These are phyloP conservation scores for Phytophthora constricta DNA, from an alignment of 352 stramenopile species.

Conservation along the genomic window DNA sequence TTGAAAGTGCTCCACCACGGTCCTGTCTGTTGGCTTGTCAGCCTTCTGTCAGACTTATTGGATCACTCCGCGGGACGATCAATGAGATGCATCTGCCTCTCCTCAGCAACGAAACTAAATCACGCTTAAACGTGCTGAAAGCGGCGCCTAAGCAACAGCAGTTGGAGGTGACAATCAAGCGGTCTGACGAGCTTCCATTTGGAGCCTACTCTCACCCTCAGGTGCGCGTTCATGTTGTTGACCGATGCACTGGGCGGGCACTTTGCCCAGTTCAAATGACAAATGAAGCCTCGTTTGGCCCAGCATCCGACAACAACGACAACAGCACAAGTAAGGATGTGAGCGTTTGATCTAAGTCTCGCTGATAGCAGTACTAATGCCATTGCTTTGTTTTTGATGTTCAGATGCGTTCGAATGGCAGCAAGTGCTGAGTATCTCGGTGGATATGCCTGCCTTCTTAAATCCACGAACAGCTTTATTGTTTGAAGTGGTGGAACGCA, in stretches of 20 bases:
- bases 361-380: not conserved
- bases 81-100: constrained; percentile 34
- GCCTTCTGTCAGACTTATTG: constrained; percentile 31
- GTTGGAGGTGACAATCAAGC: constrained; percentile 47
- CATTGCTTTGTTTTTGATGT: constrained; percentile 6
- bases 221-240: constrained; percentile 55
- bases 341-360: not conserved
- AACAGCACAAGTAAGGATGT: constrained; percentile 31
- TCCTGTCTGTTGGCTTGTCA: constrained; percentile 31
- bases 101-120: constrained; percentile 25
- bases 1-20: constrained; percentile 21
- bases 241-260: constrained; percentile 57
- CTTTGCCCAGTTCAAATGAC: constrained; percentile 39
- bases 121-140: constrained; percentile 30
- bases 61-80: constrained; percentile 35
- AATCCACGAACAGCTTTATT: constrained; percentile 53
- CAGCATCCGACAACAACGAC: constrained; percentile 6
- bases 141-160: constrained; percentile 19
- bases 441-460: constrained; percentile 45
- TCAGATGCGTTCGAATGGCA: constrained; percentile 67
- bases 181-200: constrained; percentile 64
- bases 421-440: constrained; percentile 38
- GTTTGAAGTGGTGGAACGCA: constrained; percentile 60
- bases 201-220: constrained; percentile 48
- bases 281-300: constrained; percentile 23